Evolutionary conservation across 2,329 filamentous ascomycete species (phyloP).

Genomic region (Albophoma yamanashiensis): DNA sequence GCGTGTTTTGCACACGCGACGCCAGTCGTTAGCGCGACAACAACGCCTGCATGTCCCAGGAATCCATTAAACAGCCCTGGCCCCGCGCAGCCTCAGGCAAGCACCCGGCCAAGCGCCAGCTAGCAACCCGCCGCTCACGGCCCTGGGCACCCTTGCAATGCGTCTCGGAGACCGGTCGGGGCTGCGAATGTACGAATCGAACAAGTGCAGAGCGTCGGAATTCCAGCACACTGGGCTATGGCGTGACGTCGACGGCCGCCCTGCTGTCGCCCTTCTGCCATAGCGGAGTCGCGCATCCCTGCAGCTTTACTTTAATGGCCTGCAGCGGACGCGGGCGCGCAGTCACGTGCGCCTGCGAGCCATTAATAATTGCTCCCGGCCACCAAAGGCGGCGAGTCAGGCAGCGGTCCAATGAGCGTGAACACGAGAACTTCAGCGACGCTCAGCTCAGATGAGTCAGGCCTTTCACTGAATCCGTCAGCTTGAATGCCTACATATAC

Average conservation of each 20-base stretch:
- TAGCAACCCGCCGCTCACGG: not conserved
- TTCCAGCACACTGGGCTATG: not conserved
- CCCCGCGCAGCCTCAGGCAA: conserved; percentile 7
- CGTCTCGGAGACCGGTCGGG: not conserved
- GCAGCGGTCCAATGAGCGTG: not conserved
- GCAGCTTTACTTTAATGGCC: not conserved
- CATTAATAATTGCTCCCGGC: conserved; percentile 3
- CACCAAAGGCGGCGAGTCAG: not conserved
- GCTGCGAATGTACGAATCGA: not conserved
- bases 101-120: not conserved
- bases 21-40: conserved; percentile 22
- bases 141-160: not conserved
- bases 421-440: not conserved
- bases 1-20: conserved; percentile 22
- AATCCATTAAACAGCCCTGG: conserved; percentile 17
- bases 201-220: not conserved
- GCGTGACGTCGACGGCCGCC: not conserved
- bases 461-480: not conserved
- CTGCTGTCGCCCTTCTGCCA: not conserved
- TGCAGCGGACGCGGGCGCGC: conserved; percentile 6
- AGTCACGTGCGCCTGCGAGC: conserved; percentile 9
- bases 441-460: not conserved
- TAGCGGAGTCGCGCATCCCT: conserved; percentile 1
- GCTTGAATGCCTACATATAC: not conserved
- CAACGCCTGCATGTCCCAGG: conserved; percentile 5